phyloP scores from a whole-genome alignment of 345 rosid genomes.

The Citrus maxima region DNA sequence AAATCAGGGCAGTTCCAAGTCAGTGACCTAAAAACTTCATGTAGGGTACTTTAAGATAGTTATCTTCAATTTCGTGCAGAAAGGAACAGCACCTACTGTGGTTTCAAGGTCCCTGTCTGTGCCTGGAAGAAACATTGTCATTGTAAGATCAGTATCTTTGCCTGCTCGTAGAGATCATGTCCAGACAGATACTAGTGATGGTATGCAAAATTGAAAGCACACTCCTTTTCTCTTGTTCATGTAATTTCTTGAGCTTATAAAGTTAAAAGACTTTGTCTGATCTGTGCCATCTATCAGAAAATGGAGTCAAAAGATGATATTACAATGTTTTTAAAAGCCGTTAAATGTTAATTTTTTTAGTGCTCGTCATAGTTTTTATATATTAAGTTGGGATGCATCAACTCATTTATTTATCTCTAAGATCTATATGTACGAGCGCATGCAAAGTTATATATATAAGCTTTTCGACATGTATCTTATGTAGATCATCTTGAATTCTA shows the following conservation, averaged over 20 bases:
- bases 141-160: constrained; percentile 74
- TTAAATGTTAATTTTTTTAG: neutral
- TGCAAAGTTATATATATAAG: neutral
- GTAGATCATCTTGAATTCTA: neutral
- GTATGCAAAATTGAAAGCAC: constrained; percentile 27
- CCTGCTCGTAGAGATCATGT: constrained; percentile 39
- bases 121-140: constrained; percentile 69
- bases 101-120: constrained; percentile 80
- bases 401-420: neutral
- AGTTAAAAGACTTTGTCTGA: neutral
- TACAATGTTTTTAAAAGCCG: neutral
- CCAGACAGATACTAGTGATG: constrained; percentile 37
- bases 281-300: neutral
- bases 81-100: constrained; percentile 32
- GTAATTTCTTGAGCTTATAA: neutral
- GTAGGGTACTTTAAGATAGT: constrained; percentile 9
- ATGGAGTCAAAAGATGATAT: neutral
- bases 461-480: neutral
- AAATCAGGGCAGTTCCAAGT: neutral
- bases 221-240: neutral
- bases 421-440: neutral
- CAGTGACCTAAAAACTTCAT: neutral
- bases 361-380: neutral
- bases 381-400: neutral
- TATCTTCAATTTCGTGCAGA: constrained; percentile 45